Percentiles rank a stretch among this genome's conserved stretches.
These are phyloP conservation scores for Solanum gracilifrons DNA, from an alignment of 257 asterid species.

Conservation along the genomic window DNA sequence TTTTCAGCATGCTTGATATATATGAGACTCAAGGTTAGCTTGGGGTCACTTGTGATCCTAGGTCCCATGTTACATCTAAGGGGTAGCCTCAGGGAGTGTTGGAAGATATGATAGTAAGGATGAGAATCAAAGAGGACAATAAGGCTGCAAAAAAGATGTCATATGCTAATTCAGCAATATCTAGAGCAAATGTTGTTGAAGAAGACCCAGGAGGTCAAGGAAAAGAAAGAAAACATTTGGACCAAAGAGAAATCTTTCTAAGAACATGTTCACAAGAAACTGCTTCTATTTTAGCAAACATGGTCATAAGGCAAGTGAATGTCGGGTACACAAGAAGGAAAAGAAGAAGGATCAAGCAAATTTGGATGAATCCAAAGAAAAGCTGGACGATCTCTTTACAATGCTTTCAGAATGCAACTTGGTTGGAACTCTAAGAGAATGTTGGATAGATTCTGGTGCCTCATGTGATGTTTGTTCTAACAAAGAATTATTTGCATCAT, in stretches of 20 bases:
- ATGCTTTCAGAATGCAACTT: background rate
- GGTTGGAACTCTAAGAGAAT: background rate
- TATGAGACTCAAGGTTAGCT: too few species aligned
- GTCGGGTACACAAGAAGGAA: background rate
- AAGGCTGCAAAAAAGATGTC: too few species aligned
- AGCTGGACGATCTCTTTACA: background rate
- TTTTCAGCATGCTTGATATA: too few species aligned
- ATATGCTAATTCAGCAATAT: too few species aligned
- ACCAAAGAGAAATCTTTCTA: background rate
- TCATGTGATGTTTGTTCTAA: background rate
- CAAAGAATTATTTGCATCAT: background rate
- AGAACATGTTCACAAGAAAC: background rate
- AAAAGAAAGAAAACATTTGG: too few species aligned
- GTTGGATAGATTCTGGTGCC: background rate
- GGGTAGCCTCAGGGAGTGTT: too few species aligned
- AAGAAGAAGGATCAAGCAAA: background rate
- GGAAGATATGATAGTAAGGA: too few species aligned
- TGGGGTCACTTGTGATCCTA: too few species aligned
- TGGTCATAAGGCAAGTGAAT: background rate
- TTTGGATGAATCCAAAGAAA: background rate
- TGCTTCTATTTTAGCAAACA: background rate
- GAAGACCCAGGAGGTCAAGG: background rate
- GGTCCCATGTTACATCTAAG: too few species aligned
- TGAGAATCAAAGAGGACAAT: too few species aligned
- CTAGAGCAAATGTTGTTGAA: background rate